Percentiles rank a stretch among this genome's conserved stretches.
These are phyloP conservation scores for Ensete ventricosum DNA, from an alignment of 176 grass and related monocot species.

Conservation along the genomic window DNA sequence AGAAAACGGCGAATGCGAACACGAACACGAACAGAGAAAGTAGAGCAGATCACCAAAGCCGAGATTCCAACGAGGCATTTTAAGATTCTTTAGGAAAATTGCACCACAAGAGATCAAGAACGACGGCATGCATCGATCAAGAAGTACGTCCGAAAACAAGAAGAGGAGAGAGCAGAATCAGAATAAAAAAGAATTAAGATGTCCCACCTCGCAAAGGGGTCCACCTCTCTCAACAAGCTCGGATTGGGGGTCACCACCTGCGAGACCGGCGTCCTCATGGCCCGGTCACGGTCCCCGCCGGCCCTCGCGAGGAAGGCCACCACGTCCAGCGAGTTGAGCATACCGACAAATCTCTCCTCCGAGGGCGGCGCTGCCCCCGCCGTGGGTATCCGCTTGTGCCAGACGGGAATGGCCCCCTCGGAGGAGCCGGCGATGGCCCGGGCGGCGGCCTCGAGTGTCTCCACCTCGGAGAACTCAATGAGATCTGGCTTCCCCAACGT, in stretches of 20 bases:
- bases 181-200: background rate
- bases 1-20: background rate
- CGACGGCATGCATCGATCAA: background rate
- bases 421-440: conserved; percentile 33
- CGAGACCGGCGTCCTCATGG: conserved; percentile 32
- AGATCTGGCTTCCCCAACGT: conserved; percentile 54
- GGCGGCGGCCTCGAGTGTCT: conserved; percentile 33
- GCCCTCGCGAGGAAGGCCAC: conserved; percentile 37
- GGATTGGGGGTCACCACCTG: conserved; percentile 44
- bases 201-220: conserved; percentile 32
- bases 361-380: conserved; percentile 7
- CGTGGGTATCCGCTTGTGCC: conserved; percentile 3
- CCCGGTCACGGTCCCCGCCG: background rate
- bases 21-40: too few relatives aligned
- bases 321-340: conserved; percentile 55
- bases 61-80: background rate
- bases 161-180: background rate
- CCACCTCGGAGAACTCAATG: conserved; percentile 40
- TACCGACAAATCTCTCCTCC: conserved; percentile 33
- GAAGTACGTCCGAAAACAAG: background rate
- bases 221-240: conserved; percentile 35
- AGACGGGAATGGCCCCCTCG: conserved; percentile 50
- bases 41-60: background rate
- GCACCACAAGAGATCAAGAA: too few relatives aligned
- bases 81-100: too few relatives aligned